A percentile compares a stretch with the other conserved stretches of the same genome.
Evolutionary conservation across 768 basidiomycete species (phyloP).

Genomic region (Calocera cornea): DNA sequence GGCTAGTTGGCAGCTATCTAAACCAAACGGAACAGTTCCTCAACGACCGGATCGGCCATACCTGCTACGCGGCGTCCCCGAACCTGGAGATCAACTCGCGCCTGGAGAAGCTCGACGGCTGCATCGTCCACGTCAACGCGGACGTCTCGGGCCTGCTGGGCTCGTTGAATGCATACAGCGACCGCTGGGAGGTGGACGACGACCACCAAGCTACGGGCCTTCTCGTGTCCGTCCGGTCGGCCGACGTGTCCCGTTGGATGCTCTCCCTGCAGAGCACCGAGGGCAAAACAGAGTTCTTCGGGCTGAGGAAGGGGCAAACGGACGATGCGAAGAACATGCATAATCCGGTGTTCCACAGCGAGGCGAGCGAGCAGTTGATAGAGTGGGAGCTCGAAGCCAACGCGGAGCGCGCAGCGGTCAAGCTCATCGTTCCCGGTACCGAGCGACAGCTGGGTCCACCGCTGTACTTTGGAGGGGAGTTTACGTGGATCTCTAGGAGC

Average conservation of each 20-base stretch:
- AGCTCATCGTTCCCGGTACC: slow-evolving; percentile 19
- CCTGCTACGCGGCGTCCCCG: not conserved
- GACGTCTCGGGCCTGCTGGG: slow-evolving; percentile 19
- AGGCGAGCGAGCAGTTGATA: slow-evolving; percentile 8
- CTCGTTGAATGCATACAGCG: not conserved
- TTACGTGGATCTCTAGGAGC: slow-evolving; percentile 1
- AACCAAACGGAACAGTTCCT: not conserved
- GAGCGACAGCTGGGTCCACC: slow-evolving; percentile 16
- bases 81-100: not conserved
- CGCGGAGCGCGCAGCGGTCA: slow-evolving; percentile 10
- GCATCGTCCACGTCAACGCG: slow-evolving; percentile 21
- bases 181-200: not conserved
- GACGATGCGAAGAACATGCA: not conserved
- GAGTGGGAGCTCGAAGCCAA: slow-evolving; percentile 23
- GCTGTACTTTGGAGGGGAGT: slow-evolving; percentile 9
- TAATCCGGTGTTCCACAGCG: not conserved
- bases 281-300: not conserved
- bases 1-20: slow-evolving; percentile 12
- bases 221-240: not conserved
- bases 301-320: too few species aligned
- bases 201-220: not conserved
- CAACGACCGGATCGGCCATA: not conserved
- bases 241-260: not conserved
- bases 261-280: not conserved
- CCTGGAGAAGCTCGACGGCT: slow-evolving; percentile 20